Base-by-base conservation (phyloP, 1,284 basidiomycete genomes). In the Ganoderma leucocontextum region DNA sequence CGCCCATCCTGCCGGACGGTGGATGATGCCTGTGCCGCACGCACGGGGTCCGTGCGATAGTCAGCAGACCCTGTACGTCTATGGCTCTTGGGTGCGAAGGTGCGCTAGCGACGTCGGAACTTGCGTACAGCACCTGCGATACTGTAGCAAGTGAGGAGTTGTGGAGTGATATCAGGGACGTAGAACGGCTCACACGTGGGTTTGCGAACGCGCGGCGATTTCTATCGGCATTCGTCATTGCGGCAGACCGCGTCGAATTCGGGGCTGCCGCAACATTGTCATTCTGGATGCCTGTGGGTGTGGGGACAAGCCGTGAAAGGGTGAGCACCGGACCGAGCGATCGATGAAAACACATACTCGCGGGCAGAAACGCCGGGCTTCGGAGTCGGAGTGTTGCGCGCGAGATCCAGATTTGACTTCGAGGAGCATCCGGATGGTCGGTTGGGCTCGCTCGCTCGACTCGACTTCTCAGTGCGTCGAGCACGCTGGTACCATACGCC, bases 401-500 rank as follows among this genome's bases (percentile, higher is more conserved):
- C 62, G 70, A 63, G 39, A 41, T 38, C 60, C 67, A 68, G 52
- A 64, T 55, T 33, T 58, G 47, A 19, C 19, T 4, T 47, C 67
- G 64, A 63, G 39, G 29, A 42, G 47, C 25, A 39, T 60, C 60
- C 67, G 67, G 38, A 62, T 15, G 25, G 39, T 29, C 25, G 47
- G 1, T 57, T 64, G 60, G 41, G 15, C 35, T 58, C 35, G 55
- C 29, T 38, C 35, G 55, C 33, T 60, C 62, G 52, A 29, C 29
- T 33, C 52, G 29, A 35, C 13, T 15, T 22, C 33, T 42, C 52
- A 55, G 63, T 67, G 41, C 25, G 41, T 38, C 33, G 17, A 59
- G 57, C 59, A 66, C 60, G 67, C 70, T 29, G 65, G 60, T 68
- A 66, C 62, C 60, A 44, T 66, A 66, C 65, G 58, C 67, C 62